Evolutionary conservation across 2,329 filamentous ascomycete genomes (phyloP), one percentile per base, ranked within the genome.

Genomic region (Talaromyces atroroseus): DNA sequence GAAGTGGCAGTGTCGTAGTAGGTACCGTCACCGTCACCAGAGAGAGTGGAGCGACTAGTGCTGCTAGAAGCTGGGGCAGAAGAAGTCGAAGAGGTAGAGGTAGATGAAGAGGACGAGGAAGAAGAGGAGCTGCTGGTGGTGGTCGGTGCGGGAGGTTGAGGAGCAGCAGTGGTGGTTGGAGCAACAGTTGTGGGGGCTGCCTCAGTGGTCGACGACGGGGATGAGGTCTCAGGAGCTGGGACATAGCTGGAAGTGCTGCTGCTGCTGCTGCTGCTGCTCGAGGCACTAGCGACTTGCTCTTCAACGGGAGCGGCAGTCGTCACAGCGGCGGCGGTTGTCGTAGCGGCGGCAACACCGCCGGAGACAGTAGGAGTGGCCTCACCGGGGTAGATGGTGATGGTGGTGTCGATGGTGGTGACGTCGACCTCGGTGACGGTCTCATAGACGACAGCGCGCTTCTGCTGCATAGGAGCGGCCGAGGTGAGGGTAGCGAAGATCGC

Each of bases 1-100:
- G 87, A 86, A 8, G 87, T 68, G 44, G 86, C 89, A 49, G 87
- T 76, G 42, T 78, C 74, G 75, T 89, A 95, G 78, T 83, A 92
- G 58, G 90, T 94, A 62, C 90, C 79, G 50, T 91, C 82, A 59
- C 89, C 89, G 0, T 68, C 66, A 64, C 65, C 70, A 32, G 67
- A 64, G 42, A 21, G 64, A 61, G 26, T 29, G 53, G 52, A 59
- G 49, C 16, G 42, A 45, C 42, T 12, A 44, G 52, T 20, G 14
- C 45, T n/a, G 29, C 40, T 46, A 29, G 55, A 12, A 36, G 32
- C 14, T 36, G 32, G 12, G 49, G 59, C 54, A 55, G 45, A 6
- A 51, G 66, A 64, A 52, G 64, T 61, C 44, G 66, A 62, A 46
- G 62, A 52, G 42, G 54, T 48, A 40, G 59, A 52, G 32, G 57